Evolutionary conservation across 352 stramenopile genomes (phyloP).

Genomic region (Phytophthora pseudosyringae): DNA sequence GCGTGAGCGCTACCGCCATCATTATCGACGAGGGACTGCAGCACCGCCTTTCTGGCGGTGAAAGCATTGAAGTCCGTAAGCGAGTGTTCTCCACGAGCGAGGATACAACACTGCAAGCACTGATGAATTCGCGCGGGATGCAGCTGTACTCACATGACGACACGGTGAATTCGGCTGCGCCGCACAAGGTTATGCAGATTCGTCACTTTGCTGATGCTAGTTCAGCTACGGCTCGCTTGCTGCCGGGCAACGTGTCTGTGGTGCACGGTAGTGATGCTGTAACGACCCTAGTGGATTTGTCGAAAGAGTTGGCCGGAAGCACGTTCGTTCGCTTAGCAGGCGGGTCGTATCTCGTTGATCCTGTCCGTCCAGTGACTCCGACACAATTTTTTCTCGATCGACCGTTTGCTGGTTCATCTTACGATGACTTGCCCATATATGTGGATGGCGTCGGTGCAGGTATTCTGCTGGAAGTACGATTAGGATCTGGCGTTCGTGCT

Average conservation of each 20-base stretch:
- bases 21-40: slow-evolving; percentile 61
- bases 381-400: slow-evolving; percentile 58
- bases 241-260: slow-evolving; percentile 60
- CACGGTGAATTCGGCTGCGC: slow-evolving; percentile 35
- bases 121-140: slow-evolving; percentile 57
- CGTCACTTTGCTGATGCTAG: slow-evolving; percentile 61
- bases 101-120: slow-evolving; percentile 48
- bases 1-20: slow-evolving; percentile 46
- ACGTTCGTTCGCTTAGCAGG: slow-evolving; percentile 62
- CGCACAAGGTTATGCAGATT: slow-evolving; percentile 52
- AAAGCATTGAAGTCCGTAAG: slow-evolving; percentile 59
- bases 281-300: slow-evolving; percentile 49
- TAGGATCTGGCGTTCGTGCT: slow-evolving; percentile 15
- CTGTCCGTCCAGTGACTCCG: slow-evolving; percentile 32
- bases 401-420: slow-evolving; percentile 50
- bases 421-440: slow-evolving; percentile 59
- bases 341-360: slow-evolving; percentile 56
- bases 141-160: slow-evolving; percentile 58
- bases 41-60: slow-evolving; percentile 39
- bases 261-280: slow-evolving; percentile 53
- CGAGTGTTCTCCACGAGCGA: slow-evolving; percentile 52
- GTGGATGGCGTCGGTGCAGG: slow-evolving; percentile 57
- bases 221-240: slow-evolving; percentile 26
- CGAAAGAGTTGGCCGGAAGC: slow-evolving; percentile 34
- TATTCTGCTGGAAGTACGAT: slow-evolving; percentile 48